Evolutionary conservation across 129 eudicot genomes (phyloP).

Genomic region (Flaveria bidentis): DNA sequence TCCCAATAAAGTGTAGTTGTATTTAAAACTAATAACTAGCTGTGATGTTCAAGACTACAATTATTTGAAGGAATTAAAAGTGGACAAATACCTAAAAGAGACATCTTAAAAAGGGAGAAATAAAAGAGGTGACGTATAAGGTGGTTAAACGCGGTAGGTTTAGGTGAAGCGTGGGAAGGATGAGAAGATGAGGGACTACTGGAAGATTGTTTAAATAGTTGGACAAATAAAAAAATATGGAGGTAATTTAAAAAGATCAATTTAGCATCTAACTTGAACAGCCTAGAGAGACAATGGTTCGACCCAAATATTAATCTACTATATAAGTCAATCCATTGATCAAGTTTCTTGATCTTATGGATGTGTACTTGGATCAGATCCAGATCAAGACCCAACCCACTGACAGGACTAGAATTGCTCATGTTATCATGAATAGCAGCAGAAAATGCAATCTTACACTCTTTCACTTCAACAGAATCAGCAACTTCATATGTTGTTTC

Average conservation of each 20-base stretch:
- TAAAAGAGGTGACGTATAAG: neutral
- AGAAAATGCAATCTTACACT: slow-evolving; percentile 35
- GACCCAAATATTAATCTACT: neutral
- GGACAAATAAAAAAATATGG: neutral
- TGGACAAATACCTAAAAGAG: neutral
- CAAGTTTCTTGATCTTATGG: neutral
- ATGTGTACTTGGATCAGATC: neutral
- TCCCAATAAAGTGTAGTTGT: neutral
- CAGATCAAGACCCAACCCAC: slow-evolving; percentile 5
- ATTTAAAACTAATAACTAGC: neutral
- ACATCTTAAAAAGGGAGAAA: neutral
- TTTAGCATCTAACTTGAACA: neutral
- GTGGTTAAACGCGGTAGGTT: neutral
- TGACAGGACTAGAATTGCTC: slow-evolving; percentile 8
- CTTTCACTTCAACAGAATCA: slow-evolving; percentile 33
- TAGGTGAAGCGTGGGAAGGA: neutral
- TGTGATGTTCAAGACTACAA: neutral
- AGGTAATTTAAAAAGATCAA: neutral
- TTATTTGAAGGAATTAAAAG: neutral
- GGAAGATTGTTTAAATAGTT: neutral
- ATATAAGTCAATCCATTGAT: neutral
- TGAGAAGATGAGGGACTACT: neutral
- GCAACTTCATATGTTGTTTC: slow-evolving; percentile 34
- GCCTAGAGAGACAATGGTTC: neutral
- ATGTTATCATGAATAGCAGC: slow-evolving; percentile 33